These are phyloP conservation scores for Fusarium haematococcum DNA, from an alignment of 2,329 filamentous ascomycete genomes.

Conservation along the genomic window DNA sequence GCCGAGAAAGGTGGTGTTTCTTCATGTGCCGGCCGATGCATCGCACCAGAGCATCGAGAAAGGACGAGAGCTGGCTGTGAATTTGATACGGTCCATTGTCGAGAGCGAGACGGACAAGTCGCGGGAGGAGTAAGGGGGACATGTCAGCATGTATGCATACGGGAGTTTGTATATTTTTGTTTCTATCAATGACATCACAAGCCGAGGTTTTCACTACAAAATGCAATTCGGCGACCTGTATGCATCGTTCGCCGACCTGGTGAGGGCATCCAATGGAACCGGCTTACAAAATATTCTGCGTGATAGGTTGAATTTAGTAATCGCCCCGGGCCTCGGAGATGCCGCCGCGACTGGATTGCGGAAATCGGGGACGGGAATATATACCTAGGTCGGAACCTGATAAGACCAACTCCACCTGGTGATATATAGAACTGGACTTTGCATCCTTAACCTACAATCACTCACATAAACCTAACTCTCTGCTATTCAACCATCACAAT, in stretches of 20 bases:
- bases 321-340: background rate
- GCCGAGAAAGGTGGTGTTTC: conserved; percentile 70
- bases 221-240: background rate
- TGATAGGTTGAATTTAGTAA: background rate
- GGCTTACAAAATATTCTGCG: background rate
- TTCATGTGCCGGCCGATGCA: conserved; percentile 76
- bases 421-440: conserved; percentile 3
- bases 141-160: background rate
- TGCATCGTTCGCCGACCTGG: background rate
- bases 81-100: conserved; percentile 68
- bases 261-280: background rate
- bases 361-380: background rate
- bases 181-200: conserved; percentile 15
- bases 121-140: background rate
- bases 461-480: background rate
- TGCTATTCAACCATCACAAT: conserved; percentile 53
- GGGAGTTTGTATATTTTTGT: background rate
- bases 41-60: conserved; percentile 60
- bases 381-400: background rate
- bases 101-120: conserved; percentile 58
- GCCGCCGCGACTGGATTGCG: background rate
- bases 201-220: background rate
- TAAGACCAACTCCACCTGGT: conserved; percentile 11
- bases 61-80: conserved; percentile 65
- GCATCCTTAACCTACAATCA: background rate